A percentile compares a stretch with the other conserved stretches of the same genome.
phyloP scores from a whole-genome alignment of 2,329 filamentous ascomycete species.

The Pseudogymnoascus sp. region DNA sequence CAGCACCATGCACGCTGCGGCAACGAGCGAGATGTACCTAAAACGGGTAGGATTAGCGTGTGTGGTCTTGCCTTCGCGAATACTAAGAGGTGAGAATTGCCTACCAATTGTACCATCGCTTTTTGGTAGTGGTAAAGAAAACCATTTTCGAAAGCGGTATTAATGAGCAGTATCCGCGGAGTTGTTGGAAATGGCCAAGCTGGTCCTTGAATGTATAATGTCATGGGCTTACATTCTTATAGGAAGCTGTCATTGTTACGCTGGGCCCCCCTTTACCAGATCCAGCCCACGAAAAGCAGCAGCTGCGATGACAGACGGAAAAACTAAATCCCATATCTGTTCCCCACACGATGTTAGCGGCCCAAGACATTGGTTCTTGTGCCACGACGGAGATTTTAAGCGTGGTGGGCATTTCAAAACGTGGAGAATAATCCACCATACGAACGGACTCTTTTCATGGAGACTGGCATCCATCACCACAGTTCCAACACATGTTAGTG shows the following conservation, averaged over 20 bases:
- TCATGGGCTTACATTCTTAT: slow-evolving; percentile 2
- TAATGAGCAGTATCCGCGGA: background rate
- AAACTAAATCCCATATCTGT: background rate
- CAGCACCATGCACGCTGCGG: slow-evolving; percentile 67
- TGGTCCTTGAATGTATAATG: background rate
- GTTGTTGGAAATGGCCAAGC: background rate
- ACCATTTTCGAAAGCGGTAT: background rate
- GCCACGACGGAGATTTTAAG: background rate
- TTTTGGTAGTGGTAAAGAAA: background rate
- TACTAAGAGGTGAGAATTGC: background rate
- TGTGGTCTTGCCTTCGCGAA: background rate
- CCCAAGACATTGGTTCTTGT: background rate
- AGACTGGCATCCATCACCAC: background rate
- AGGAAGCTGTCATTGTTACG: background rate
- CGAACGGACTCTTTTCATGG: background rate
- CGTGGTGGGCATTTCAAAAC: background rate
- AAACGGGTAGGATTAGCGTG: background rate
- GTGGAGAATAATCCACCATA: slow-evolving; percentile 3
- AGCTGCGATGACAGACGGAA: background rate
- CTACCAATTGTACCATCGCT: slow-evolving; percentile 5
- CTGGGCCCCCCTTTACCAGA: background rate
- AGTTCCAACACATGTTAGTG: background rate
- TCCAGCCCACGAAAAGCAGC: background rate
- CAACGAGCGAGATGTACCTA: slow-evolving; percentile 64
- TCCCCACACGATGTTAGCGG: background rate